phyloP scores from a whole-genome alignment of 345 rosid genomes.

The Melaleuca alternifolia region DNA sequence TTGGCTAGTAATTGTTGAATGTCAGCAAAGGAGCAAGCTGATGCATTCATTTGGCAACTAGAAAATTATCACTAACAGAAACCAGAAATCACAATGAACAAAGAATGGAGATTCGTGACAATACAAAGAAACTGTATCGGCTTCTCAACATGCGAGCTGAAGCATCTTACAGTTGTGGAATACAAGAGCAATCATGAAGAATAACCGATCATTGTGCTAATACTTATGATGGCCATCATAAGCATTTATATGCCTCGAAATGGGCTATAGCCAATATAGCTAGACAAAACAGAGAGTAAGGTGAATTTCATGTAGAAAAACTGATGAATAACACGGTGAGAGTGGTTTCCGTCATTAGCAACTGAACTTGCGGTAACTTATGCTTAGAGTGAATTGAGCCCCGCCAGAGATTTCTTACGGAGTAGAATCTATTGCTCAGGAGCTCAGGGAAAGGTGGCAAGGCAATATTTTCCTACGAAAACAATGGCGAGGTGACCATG shows the following conservation, averaged over 20 bases:
- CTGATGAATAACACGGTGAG: not conserved
- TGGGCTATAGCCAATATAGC: not conserved
- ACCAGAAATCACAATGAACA: not conserved
- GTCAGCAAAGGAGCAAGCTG: not conserved
- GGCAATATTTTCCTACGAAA: too few relatives aligned
- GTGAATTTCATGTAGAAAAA: not conserved
- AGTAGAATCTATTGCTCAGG: not conserved
- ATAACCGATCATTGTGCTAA: not conserved
- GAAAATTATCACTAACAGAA: not conserved
- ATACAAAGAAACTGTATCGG: rapidly evolving
- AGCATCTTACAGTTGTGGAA: not conserved
- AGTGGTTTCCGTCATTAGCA: not conserved
- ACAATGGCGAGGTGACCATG: too few relatives aligned
- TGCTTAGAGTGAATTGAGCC: not conserved
- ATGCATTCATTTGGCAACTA: not conserved
- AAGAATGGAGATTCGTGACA: not conserved
- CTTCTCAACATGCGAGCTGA: not conserved
- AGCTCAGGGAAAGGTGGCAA: not conserved
- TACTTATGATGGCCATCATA: too few relatives aligned
- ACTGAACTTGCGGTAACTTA: not conserved
- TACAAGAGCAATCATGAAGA: not conserved
- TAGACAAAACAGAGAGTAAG: not conserved
- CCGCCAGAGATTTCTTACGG: not conserved
- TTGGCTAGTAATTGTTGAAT: not conserved
- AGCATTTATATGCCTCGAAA: not conserved